Evolutionary conservation across 2,329 filamentous ascomycete genomes (phyloP).

Genomic region (Gaeumannomyces tritici): DNA sequence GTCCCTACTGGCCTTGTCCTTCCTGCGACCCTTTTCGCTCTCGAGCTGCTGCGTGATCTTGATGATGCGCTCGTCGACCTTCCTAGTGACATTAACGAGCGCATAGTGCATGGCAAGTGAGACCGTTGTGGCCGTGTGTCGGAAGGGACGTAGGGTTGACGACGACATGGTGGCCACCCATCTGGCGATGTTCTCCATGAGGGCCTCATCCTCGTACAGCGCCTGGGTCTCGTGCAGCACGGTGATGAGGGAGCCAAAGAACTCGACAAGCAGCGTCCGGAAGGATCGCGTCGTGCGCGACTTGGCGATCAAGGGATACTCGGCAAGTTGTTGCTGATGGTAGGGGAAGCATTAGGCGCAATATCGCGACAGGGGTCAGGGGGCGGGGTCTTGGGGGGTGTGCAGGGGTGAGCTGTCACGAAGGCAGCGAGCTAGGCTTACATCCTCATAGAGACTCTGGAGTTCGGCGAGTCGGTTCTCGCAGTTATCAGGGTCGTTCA

Average conservation of each 20-base stretch:
- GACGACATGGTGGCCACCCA: slow-evolving; percentile 92
- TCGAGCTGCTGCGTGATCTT: slow-evolving; percentile 73
- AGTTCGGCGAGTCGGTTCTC: slow-evolving; percentile 70
- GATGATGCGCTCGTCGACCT: slow-evolving; percentile 49
- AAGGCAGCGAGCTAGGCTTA: slow-evolving; percentile 24
- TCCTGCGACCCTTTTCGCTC: slow-evolving; percentile 56
- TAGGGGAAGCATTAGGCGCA: neutral
- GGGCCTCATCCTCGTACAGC: slow-evolving; percentile 64
- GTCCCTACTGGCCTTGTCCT: slow-evolving; percentile 54
- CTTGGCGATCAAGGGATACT: slow-evolving; percentile 85
- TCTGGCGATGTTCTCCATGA: slow-evolving; percentile 81
- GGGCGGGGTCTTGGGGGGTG: neutral
- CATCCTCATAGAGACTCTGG: slow-evolving; percentile 79
- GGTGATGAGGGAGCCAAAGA: slow-evolving; percentile 68
- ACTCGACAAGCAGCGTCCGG: slow-evolving; percentile 65
- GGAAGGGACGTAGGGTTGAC: slow-evolving; percentile 76
- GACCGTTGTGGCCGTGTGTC: slow-evolving; percentile 85
- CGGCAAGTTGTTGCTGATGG: slow-evolving; percentile 64
- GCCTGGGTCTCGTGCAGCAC: slow-evolving; percentile 74
- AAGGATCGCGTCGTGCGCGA: slow-evolving; percentile 69
- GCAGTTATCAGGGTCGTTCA: slow-evolving; percentile 82
- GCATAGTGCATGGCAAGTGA: slow-evolving; percentile 71
- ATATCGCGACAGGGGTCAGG: neutral
- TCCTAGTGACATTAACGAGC: slow-evolving; percentile 43
- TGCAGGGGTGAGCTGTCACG: neutral